A percentile compares a stretch with the other conserved stretches of the same genome.
phyloP scores from a whole-genome alignment of 1,284 basidiomycete genomes.

The Cryptococcus sp. region DNA sequence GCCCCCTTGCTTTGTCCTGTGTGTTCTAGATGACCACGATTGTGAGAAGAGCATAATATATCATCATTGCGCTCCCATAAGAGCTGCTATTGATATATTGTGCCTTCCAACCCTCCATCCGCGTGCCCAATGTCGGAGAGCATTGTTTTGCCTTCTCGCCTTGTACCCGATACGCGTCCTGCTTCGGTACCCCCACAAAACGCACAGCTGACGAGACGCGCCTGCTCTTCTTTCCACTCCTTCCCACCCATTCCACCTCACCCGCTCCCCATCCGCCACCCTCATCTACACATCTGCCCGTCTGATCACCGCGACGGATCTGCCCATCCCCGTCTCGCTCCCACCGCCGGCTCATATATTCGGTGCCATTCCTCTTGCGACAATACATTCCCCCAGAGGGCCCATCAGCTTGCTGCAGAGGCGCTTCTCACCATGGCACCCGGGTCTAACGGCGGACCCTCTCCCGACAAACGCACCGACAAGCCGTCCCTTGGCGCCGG shows the following conservation, averaged over 20 bases:
- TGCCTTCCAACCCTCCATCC: background rate
- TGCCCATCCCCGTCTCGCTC: conserved; percentile 8
- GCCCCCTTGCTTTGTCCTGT: conserved; percentile 12
- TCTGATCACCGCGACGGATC: conserved; percentile 2
- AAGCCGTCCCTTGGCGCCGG: conserved; percentile 20
- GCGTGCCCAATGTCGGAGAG: conserved; percentile 18
- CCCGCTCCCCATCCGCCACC: background rate
- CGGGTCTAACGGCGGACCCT: conserved; percentile 24
- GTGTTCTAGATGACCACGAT: conserved; percentile 2
- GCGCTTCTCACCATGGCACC: conserved; percentile 48
- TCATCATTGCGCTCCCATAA: background rate
- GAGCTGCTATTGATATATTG: no score
- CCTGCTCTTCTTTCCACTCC: conserved; percentile 8
- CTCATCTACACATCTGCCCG: conserved; percentile 7
- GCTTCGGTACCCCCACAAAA: conserved; percentile 15
- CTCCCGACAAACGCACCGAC: conserved; percentile 28
- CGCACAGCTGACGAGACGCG: conserved; percentile 17
- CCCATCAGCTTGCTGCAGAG: conserved; percentile 50
- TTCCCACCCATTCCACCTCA: background rate
- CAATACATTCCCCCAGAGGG: conserved; percentile 26
- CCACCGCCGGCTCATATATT: background rate
- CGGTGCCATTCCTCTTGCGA: background rate
- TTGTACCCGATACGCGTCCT: conserved; percentile 9
- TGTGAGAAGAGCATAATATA: background rate
- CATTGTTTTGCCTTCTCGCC: conserved; percentile 20